Base-by-base conservation (phyloP, 768 basidiomycete species). In the Amanita pallidorosea region DNA sequence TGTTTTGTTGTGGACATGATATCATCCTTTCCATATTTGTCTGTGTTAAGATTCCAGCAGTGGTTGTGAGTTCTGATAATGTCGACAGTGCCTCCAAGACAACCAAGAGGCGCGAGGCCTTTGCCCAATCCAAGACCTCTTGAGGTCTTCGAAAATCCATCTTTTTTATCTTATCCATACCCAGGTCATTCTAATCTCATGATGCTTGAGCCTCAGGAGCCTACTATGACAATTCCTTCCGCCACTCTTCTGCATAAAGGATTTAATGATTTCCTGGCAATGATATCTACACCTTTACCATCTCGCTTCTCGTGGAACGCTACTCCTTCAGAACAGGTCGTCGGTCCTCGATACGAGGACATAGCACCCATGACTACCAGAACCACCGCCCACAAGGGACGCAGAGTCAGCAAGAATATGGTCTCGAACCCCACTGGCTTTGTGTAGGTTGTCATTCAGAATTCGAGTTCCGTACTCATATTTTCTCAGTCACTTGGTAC, bases 401-500 rank as follows among this genome's bases (percentile, higher is more conserved):
- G 79, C 56, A 71, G 80, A 57, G 80, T 92, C 60, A 87, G 79
- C 69, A 92, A 92, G 65, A 88, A 90, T 58, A 91, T 91, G 85
- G 83, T 94, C 4, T 88, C 88, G 13, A 77, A 70, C 51, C 91
- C 91, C 5, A 86, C 75, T 18, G 83, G 80, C 56, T 92, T 92
- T 63, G 74, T 88, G 89, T 94, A 73, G 66, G 88, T 80, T 45
- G 23, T 44, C 35, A 45, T 51, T 27, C 45, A 7, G 23, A 51
- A 45, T 7, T 45, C 4, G 23, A 36, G 5, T 31, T 36, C 31
- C 31, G 13, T 23, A 8, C 23, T 36, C 58, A 56, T 54, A 54
- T 59, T 63, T 56, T 59, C 53, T 47, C 61, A 93, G 90, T 48
- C 91, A 95, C 70, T 74, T 91, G 55, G 82, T 92, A 8, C 91